These are phyloP conservation scores for Pseudopyrenochaeta lycopersici DNA, from an alignment of 2,329 filamentous ascomycete genomes.

Conservation along the genomic window DNA sequence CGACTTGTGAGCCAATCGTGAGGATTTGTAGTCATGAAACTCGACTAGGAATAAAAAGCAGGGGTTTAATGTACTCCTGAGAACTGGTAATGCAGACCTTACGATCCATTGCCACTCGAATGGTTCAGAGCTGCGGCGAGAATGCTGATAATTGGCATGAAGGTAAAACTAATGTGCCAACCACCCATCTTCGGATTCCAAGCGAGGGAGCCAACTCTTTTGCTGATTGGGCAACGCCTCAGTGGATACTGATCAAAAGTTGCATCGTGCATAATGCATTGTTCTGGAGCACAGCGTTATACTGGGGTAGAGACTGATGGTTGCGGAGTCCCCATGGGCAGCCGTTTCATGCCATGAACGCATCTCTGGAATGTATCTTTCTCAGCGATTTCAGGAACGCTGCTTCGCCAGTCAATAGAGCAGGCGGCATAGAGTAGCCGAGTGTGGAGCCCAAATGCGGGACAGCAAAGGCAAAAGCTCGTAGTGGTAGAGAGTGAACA, in stretches of 20 bases:
- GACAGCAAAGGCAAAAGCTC: neutral
- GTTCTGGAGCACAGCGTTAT: neutral
- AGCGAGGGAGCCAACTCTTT: neutral
- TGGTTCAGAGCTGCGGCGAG: neutral
- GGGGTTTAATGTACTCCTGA: neutral
- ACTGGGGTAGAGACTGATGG: conserved; percentile 1
- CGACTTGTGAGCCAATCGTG: neutral
- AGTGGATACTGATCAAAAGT: conserved; percentile 6
- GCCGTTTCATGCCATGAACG: conserved; percentile 3
- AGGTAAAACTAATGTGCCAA: neutral
- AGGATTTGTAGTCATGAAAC: too few relatives aligned
- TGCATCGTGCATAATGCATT: conserved; percentile 3
- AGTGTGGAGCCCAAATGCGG: conserved; percentile 3
- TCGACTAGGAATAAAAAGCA: neutral
- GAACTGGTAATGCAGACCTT: neutral
- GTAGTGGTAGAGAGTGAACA: neutral
- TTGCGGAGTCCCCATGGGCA: conserved; percentile 10
- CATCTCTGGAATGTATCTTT: neutral
- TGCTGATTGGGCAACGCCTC: neutral
- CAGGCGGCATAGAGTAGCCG: conserved; percentile 6
- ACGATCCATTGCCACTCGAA: neutral
- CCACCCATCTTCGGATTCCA: neutral
- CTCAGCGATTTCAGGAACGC: neutral
- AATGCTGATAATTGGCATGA: neutral
- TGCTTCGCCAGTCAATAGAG: neutral